These are phyloP conservation scores for Aspergillus bridgeri DNA, from an alignment of 495 filamentous ascomycete genomes.

Conservation along the genomic window DNA sequence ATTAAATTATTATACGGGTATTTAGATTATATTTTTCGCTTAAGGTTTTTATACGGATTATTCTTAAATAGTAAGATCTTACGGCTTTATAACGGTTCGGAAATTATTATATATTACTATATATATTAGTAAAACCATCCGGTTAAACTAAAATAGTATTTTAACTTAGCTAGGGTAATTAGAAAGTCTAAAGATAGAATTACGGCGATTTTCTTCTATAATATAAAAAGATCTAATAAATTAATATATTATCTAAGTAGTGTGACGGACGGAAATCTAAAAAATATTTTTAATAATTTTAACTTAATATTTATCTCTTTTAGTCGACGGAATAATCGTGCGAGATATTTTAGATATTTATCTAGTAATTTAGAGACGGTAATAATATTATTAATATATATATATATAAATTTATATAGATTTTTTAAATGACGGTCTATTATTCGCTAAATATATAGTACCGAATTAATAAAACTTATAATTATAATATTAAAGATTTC, in stretches of 20 bases:
- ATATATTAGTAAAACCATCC: neutral
- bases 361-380: too few species aligned
- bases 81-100: neutral
- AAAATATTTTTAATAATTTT: neutral
- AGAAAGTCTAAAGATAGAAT: neutral
- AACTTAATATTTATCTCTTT: too few species aligned
- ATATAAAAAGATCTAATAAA: neutral
- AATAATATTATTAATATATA: too few species aligned
- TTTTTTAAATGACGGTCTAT: too few species aligned
- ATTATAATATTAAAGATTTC: too few species aligned
- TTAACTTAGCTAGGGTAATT: neutral
- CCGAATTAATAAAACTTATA: too few species aligned
- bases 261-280: neutral
- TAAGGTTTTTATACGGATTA: neutral
- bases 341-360: too few species aligned
- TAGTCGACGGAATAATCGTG: too few species aligned
- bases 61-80: neutral
- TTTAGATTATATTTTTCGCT: neutral
- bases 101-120: neutral
- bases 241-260: neutral
- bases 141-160: too few species aligned
- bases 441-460: too few species aligned
- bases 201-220: neutral
- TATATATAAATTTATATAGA: too few species aligned
- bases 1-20: neutral